phyloP scores from a whole-genome alignment of 2,329 filamentous ascomycete species.

The Knoxdaviesia capensis region DNA sequence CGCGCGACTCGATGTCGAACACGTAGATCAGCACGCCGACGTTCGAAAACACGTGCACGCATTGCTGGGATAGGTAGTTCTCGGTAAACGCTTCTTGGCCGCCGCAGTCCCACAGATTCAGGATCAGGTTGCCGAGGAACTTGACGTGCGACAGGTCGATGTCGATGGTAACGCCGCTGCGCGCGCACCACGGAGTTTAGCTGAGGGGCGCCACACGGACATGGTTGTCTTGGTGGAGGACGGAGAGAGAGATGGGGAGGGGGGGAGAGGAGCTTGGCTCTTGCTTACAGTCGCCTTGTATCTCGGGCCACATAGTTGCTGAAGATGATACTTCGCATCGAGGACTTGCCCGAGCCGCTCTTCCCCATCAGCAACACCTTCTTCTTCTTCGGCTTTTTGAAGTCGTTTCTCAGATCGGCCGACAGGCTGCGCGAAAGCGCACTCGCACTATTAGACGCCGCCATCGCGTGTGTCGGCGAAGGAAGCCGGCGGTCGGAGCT shows the following conservation, averaged over 20 bases:
- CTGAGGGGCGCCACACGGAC: background rate
- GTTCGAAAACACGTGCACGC: conserved; percentile 88
- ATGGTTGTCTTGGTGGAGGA: background rate
- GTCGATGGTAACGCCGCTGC: conserved; percentile 78
- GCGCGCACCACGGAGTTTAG: too few relatives aligned
- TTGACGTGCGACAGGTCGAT: conserved; percentile 97
- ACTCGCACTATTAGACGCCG: too few relatives aligned
- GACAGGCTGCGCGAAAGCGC: conserved; percentile 1
- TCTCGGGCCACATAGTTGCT: conserved; percentile 97
- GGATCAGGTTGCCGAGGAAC: conserved; percentile 90
- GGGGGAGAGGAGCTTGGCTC: conserved; percentile 2
- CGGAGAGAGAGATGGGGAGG: background rate
- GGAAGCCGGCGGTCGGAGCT: too few relatives aligned
- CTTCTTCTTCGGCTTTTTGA: conserved; percentile 61
- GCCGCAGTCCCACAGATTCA: conserved; percentile 98
- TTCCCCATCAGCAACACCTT: conserved; percentile 86
- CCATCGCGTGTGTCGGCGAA: too few relatives aligned
- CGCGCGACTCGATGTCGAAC: conserved; percentile 92
- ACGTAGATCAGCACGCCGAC: conserved; percentile 97
- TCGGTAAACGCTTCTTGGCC: conserved; percentile 98
- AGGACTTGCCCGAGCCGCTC: conserved; percentile 91
- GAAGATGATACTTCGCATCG: conserved; percentile 97
- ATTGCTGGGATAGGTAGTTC: conserved; percentile 90
- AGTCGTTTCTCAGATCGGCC: conserved; percentile 16
- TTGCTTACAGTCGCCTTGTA: conserved; percentile 52